Conservation (phyloP, 2,329 filamentous ascomycete genomes). For the Macrophomina phaseolina region DNA sequence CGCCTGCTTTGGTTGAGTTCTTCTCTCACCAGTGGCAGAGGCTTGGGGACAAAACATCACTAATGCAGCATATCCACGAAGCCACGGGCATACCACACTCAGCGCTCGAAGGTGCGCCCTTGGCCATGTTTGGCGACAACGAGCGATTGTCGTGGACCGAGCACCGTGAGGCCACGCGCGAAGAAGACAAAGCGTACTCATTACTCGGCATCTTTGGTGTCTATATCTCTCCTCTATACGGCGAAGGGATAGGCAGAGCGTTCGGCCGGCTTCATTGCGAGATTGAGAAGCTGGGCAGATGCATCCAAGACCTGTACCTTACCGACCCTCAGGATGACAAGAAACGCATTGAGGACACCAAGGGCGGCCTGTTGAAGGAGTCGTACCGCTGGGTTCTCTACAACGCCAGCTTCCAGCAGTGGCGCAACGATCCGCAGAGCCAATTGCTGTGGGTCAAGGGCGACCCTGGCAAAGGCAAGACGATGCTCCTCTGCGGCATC, state of each 20-base stretch:
- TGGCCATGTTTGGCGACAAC: background rate
- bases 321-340: conserved; percentile 32
- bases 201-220: conserved; percentile 23
- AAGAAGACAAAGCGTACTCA: conserved; percentile 24
- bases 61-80: conserved; percentile 2
- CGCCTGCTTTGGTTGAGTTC: conserved; percentile 20
- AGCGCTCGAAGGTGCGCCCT: background rate
- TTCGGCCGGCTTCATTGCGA: conserved; percentile 29
- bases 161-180: background rate
- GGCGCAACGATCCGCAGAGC: conserved; percentile 32
- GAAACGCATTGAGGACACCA: conserved; percentile 31
- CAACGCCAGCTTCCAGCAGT: conserved; percentile 38
- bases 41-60: conserved; percentile 18
- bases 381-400: conserved; percentile 45
- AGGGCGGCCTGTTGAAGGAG: conserved; percentile 35
- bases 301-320: conserved; percentile 25
- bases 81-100: background rate
- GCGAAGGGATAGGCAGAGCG: background rate
- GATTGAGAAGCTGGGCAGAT: background rate
- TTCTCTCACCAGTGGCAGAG: conserved; percentile 1
- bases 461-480: conserved; percentile 48
- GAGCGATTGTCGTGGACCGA: conserved; percentile 5
- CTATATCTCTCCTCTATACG: background rate
- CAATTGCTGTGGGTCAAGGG: conserved; percentile 44
- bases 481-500: conserved; percentile 45